Evolutionary conservation across 2,329 filamentous ascomycete species (phyloP), one percentile per base, ranked within the genome.

Genomic region (Sarocladium oryzae): DNA sequence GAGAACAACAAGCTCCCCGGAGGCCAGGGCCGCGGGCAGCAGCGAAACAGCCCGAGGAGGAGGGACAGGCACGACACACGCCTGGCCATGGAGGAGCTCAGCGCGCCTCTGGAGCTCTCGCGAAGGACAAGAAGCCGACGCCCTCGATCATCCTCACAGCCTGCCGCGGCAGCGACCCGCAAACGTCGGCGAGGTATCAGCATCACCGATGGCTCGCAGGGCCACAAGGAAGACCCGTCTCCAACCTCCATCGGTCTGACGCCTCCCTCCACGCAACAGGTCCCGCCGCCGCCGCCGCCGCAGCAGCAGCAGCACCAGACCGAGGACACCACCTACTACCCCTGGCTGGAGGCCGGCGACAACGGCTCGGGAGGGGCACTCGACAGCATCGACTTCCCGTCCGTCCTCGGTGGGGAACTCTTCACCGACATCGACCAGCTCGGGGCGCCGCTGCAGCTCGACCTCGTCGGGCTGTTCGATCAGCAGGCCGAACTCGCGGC

Each of bases 391-490:
- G 41, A 52, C 51, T 52, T 52, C 15, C 43, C 51, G 10, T 52
- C 51, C n/a, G 36, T 52, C 5, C 41, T 52, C n/a, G 51, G 36
- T 21, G 41, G 41, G 9, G 41, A 52, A 11, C 30, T 52, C 26
- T 52, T 43, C 38, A 35, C 51, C 5, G 51, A 49, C 1, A 32
- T 52, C 16, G 43, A 52, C n/a, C 40, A 46, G 33, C 33, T 52
- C 13, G 51, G 43, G 6, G 36, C 43, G n/a, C 43, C 51, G 7
- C 24, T 49, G 1, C 51, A 56, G 38, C 35, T 51, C 16, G 52
- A 53, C 26, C 54, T 53, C 26, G n/a, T n/a, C n/a, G 51, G 51
- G 6, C 24, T 53, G 0, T 52, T 56, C 36, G 40, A 52, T 28
- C 51, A 35, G 32, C 40, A 30, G 48, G 45, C 30, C 7, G 28